These are phyloP conservation scores for Eucalyptus virginea DNA, from an alignment of 345 rosid genomes.

Conservation along the genomic window DNA sequence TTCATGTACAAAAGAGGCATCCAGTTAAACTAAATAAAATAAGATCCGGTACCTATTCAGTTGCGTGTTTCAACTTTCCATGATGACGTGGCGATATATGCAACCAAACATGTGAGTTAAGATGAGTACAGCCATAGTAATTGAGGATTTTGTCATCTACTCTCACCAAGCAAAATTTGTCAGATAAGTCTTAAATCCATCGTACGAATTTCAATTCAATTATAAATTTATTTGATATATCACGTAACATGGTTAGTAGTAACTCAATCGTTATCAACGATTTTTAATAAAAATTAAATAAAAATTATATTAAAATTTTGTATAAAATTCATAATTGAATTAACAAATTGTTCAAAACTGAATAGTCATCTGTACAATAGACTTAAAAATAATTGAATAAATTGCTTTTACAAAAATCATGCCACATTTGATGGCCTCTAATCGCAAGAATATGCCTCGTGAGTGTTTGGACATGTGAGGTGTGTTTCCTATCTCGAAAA, in stretches of 20 bases:
- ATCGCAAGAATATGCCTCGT: neutral
- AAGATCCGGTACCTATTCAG: neutral
- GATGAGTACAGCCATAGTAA: neutral
- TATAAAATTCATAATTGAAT: neutral
- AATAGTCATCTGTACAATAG: neutral
- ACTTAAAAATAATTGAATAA: neutral
- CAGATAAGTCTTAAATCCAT: fast-evolving
- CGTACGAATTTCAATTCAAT: fast-evolving
- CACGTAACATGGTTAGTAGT: fast-evolving
- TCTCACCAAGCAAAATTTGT: neutral
- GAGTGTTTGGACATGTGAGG: neutral
- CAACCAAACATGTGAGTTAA: neutral
- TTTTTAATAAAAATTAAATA: neutral
- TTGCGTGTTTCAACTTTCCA: neutral
- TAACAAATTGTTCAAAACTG: neutral
- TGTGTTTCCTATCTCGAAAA: neutral
- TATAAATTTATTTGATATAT: neutral
- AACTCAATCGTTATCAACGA: fast-evolving
- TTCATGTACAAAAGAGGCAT: neutral
- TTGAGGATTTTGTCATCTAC: neutral
- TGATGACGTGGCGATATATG: neutral
- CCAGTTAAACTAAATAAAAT: neutral
- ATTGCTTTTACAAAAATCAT: neutral
- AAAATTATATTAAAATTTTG: no score
- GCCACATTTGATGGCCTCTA: neutral